Percentiles rank a stretch among this genome's conserved stretches.
Conservation (phyloP, 1,284 basidiomycete genomes). For the Xanthoconium separans region DNA sequence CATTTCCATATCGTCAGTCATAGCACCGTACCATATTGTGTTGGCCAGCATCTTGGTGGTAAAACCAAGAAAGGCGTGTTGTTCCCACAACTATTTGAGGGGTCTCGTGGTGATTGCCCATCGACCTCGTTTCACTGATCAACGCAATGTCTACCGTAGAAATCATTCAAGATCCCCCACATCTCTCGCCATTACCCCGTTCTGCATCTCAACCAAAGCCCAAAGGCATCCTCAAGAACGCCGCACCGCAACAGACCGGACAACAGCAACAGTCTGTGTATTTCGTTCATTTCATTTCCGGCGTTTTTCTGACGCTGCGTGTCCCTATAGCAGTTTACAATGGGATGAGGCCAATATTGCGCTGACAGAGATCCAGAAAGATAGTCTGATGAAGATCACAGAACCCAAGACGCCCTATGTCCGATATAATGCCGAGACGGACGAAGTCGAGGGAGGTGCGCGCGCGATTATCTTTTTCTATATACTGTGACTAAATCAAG, state of each 20-base stretch:
- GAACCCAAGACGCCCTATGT: slow-evolving; percentile 97
- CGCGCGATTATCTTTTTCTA: slow-evolving; percentile 13
- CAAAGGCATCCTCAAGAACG: slow-evolving; percentile 84
- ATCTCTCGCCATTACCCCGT: slow-evolving; percentile 45
- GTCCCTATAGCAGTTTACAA: slow-evolving; percentile 52
- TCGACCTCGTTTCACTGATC: neutral
- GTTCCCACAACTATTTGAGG: slow-evolving; percentile 23
- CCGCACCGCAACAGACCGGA: slow-evolving; percentile 42
- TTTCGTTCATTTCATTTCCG: no score
- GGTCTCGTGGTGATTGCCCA: slow-evolving; percentile 5
- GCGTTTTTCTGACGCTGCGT: slow-evolving; percentile 1
- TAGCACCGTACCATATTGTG: no score
- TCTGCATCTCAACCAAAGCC: slow-evolving; percentile 67
- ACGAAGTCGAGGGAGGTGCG: slow-evolving; percentile 77
- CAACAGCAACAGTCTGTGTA: slow-evolving; percentile 46
- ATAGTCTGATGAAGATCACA: slow-evolving; percentile 94
- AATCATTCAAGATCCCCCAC: slow-evolving; percentile 39
- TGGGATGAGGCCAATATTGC: slow-evolving; percentile 95
- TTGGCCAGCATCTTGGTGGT: no score
- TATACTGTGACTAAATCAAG: neutral
- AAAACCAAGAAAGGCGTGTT: slow-evolving; percentile 23
- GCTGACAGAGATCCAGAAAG: slow-evolving; percentile 87
- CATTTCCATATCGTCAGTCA: no score
- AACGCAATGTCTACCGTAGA: slow-evolving; percentile 37
- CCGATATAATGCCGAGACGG: slow-evolving; percentile 83